Conservation (phyloP, 2,329 filamentous ascomycete species). For the Tolypocladium cylindrosporum region DNA sequence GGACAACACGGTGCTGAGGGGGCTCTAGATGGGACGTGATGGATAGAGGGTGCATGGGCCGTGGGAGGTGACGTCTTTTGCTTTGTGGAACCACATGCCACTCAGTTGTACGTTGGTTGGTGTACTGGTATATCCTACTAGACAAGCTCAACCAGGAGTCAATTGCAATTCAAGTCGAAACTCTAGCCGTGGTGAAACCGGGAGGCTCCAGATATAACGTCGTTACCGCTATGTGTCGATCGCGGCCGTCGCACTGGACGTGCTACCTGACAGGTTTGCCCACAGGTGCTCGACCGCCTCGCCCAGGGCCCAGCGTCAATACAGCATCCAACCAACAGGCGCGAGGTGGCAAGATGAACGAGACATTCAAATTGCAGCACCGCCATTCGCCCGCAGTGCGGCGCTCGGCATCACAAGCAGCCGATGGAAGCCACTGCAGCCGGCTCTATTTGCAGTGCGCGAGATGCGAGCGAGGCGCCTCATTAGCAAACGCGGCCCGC, state of each 20-base stretch:
- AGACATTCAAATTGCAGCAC: background rate
- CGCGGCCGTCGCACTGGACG: background rate
- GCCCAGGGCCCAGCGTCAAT: background rate
- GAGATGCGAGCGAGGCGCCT: background rate
- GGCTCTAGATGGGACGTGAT: constrained; percentile 15
- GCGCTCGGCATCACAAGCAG: background rate
- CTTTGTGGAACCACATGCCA: background rate
- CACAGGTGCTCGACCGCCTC: background rate
- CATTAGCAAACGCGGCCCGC: constrained; percentile 16
- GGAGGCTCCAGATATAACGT: background rate
- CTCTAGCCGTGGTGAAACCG: background rate
- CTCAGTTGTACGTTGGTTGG: background rate
- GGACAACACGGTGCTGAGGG: constrained; percentile 34
- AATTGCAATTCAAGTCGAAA: background rate
- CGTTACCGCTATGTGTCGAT: background rate
- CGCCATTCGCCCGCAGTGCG: background rate
- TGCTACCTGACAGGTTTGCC: background rate
- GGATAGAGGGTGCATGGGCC: background rate
- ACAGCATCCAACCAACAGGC: background rate
- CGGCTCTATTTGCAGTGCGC: too few relatives aligned
- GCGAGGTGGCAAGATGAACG: background rate
- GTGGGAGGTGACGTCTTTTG: background rate
- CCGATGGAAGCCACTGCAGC: background rate
- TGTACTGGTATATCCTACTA: background rate
- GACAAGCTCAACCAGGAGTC: background rate